These are phyloP conservation scores for Phoma sp. DNA, from an alignment of 2,329 filamentous ascomycete species.

Conservation along the genomic window DNA sequence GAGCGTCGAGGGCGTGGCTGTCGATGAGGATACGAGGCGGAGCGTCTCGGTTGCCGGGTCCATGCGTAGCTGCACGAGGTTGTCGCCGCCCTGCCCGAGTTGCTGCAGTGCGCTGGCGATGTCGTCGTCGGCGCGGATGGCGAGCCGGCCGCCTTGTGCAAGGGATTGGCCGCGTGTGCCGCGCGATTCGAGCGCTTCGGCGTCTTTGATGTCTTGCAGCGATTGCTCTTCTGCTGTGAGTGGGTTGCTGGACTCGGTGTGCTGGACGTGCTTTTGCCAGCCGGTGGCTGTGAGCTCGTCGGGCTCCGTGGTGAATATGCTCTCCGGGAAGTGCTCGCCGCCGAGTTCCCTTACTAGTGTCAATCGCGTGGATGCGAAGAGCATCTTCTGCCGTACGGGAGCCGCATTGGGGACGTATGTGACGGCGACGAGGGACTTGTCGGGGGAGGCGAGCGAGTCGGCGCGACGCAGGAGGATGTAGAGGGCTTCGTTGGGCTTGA, in stretches of 20 bases:
- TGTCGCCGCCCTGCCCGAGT: constrained; percentile 59
- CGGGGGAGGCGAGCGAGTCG: constrained; percentile 52
- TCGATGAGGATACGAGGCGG: constrained; percentile 64
- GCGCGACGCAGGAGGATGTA: constrained; percentile 78
- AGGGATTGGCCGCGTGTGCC: constrained; percentile 65
- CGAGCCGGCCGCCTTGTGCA: constrained; percentile 47
- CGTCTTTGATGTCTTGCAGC: constrained; percentile 74
- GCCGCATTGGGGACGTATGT: constrained; percentile 82
- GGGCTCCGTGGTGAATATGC: constrained; percentile 72
- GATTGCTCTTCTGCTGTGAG: constrained; percentile 79
- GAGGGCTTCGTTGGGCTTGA: constrained; percentile 70
- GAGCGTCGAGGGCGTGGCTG: constrained; percentile 65
- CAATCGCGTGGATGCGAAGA: constrained; percentile 79
- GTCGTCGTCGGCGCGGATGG: constrained; percentile 64
- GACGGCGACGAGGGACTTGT: constrained; percentile 64
- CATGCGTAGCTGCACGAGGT: constrained; percentile 75
- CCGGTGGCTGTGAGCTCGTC: constrained; percentile 73
- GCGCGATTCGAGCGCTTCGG: constrained; percentile 74
- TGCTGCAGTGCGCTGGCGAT: constrained; percentile 69
- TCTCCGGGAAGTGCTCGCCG: constrained; percentile 78
- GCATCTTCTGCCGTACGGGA: constrained; percentile 84
- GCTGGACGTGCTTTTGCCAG: constrained; percentile 75
- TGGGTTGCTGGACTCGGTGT: constrained; percentile 67
- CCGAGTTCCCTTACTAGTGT: constrained; percentile 79
- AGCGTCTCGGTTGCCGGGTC: constrained; percentile 73